These are phyloP conservation scores for Fusarium drepaniforme DNA, from an alignment of 2,329 filamentous ascomycete genomes.

Conservation along the genomic window DNA sequence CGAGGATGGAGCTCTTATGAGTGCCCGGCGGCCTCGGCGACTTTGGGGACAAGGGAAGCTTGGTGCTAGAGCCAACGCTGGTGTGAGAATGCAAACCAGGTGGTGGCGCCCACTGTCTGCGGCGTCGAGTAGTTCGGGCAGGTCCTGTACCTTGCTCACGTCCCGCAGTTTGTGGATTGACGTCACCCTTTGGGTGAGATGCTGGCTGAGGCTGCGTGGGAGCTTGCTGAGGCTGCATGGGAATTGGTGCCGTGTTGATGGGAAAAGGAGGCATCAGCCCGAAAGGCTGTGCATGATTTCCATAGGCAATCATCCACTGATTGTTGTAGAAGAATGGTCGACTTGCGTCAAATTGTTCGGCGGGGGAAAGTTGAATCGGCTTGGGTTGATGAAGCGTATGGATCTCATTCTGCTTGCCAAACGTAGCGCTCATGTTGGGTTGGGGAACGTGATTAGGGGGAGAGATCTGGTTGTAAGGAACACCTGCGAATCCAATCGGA, in stretches of 20 bases:
- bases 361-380: conserved; percentile 51
- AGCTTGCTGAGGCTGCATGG: conserved; percentile 29
- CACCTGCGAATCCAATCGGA: conserved; percentile 53
- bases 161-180: neutral
- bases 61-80: neutral
- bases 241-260: neutral
- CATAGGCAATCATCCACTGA: conserved; percentile 55
- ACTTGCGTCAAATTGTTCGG: conserved; percentile 60
- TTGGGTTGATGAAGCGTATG: conserved; percentile 48
- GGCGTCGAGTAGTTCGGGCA: conserved; percentile 11
- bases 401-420: conserved; percentile 47
- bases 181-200: neutral
- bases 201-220: neutral
- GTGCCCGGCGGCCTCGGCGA: neutral
- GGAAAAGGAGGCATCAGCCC: conserved; percentile 40
- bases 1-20: conserved; percentile 55
- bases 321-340: conserved; percentile 61
- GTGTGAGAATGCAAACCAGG: conserved; percentile 3
- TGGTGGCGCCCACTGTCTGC: neutral
- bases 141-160: neutral
- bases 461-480: conserved; percentile 40
- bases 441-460: conserved; percentile 10
- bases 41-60: neutral
- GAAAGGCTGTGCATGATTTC: conserved; percentile 41
- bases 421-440: conserved; percentile 26